These are phyloP conservation scores for Lablab purpureus DNA, from an alignment of 306 rosid genomes.

Conservation along the genomic window DNA sequence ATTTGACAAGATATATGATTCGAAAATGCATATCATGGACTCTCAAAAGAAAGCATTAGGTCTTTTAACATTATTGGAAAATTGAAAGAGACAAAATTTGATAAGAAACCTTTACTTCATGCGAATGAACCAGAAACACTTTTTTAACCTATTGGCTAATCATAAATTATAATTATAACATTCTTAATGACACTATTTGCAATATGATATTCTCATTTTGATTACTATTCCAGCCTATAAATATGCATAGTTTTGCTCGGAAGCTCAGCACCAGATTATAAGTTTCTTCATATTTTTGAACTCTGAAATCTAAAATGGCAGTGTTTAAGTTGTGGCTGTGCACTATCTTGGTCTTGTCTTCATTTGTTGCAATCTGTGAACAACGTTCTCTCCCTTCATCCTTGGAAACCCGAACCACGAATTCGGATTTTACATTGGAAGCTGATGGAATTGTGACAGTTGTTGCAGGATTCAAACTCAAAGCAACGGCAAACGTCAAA, in stretches of 20 bases:
- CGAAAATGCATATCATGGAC: too few species aligned
- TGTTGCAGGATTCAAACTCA: conserved; percentile 26
- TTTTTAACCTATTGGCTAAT: neutral
- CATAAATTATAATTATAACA: neutral
- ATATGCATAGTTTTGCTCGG: conserved; percentile 1
- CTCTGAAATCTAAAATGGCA: conserved; percentile 22
- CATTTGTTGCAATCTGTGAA: conserved; percentile 1
- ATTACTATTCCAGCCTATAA: conserved; percentile 27
- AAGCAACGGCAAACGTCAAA: neutral
- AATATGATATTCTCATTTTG: neutral
- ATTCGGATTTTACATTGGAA: conserved; percentile 15
- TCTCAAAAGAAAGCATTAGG: neutral
- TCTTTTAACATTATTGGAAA: neutral
- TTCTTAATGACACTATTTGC: neutral
- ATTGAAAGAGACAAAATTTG: neutral
- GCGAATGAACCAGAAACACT: neutral
- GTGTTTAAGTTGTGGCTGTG: conserved; percentile 26
- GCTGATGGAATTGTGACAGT: neutral
- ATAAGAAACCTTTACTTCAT: neutral
- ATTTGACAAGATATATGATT: too few species aligned
- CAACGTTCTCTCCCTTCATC: conserved; percentile 32
- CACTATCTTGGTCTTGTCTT: conserved; percentile 27
- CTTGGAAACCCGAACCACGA: neutral
- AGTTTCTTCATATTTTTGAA: neutral
- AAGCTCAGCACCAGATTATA: neutral